Conservation (phyloP, 2,329 filamentous ascomycete species). For the Cladosporium oxysporum region DNA sequence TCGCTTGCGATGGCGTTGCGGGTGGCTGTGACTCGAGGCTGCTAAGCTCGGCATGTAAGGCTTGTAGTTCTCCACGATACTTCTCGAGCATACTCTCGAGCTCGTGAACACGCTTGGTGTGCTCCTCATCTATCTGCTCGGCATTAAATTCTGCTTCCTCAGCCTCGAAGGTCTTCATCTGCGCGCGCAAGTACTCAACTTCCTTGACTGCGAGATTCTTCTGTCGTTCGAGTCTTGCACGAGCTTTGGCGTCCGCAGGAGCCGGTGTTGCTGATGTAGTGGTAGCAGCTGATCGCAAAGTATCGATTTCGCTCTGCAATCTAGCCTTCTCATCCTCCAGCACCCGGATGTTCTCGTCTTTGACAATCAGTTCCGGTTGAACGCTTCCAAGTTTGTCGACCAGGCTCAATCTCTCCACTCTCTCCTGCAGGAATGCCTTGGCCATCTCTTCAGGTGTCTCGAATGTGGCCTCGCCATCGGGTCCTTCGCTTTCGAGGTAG, state of each 20-base stretch:
- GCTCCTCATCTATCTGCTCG: slow-evolving; percentile 74
- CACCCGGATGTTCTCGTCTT: slow-evolving; percentile 71
- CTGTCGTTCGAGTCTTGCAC: slow-evolving; percentile 79
- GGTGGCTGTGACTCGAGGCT: slow-evolving; percentile 56
- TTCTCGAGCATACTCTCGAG: slow-evolving; percentile 84
- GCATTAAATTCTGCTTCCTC: slow-evolving; percentile 87
- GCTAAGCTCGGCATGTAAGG: slow-evolving; percentile 72
- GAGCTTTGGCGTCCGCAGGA: slow-evolving; percentile 63
- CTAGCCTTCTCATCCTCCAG: slow-evolving; percentile 70
- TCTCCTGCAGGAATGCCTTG: slow-evolving; percentile 77
- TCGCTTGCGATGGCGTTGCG: slow-evolving; percentile 45
- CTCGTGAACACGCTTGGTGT: slow-evolving; percentile 71
- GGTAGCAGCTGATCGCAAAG: slow-evolving; percentile 54
- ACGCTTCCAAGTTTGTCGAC: slow-evolving; percentile 77
- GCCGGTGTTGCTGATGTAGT: slow-evolving; percentile 33
- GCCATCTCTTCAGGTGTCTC: slow-evolving; percentile 87
- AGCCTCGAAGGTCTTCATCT: slow-evolving; percentile 80
- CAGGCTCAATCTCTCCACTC: slow-evolving; percentile 76
- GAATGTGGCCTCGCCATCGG: slow-evolving; percentile 68
- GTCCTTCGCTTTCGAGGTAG: slow-evolving; percentile 71
- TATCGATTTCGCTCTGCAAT: slow-evolving; percentile 70
- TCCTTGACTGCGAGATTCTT: slow-evolving; percentile 85
- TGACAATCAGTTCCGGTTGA: slow-evolving; percentile 75
- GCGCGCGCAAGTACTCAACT: slow-evolving; percentile 88
- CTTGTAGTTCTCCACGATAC: slow-evolving; percentile 79